phyloP scores from a whole-genome alignment of 2,329 filamentous ascomycete species.

The Monosporascus cannonballus region DNA sequence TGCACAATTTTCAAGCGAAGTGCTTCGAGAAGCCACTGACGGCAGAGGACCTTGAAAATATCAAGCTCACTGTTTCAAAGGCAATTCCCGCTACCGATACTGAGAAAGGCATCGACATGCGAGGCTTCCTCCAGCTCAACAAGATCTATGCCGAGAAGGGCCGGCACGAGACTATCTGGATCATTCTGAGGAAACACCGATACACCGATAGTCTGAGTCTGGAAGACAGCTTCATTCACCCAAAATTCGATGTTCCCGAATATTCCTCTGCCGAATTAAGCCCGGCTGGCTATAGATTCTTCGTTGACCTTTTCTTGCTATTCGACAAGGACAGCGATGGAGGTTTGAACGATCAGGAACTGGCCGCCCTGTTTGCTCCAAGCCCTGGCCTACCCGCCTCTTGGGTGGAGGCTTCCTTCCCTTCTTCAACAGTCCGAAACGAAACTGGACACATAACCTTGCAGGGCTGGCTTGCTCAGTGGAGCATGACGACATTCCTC shows the following conservation, averaged over 20 bases:
- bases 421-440: slow-evolving; percentile 88
- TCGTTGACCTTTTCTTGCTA: slow-evolving; percentile 89
- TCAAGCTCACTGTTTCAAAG: slow-evolving; percentile 80
- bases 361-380: slow-evolving; percentile 82
- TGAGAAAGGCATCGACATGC: slow-evolving; percentile 69
- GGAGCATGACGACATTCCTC: slow-evolving; percentile 99
- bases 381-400: slow-evolving; percentile 83
- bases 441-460: slow-evolving; percentile 93
- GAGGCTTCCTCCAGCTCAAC: slow-evolving; percentile 84
- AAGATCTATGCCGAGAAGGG: slow-evolving; percentile 97
- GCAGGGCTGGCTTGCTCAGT: slow-evolving; percentile 96
- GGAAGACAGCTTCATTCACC: slow-evolving; percentile 84
- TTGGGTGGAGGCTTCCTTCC: slow-evolving; percentile 86
- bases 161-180: slow-evolving; percentile 97
- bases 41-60: slow-evolving; percentile 77
- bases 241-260: slow-evolving; percentile 89
- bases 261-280: slow-evolving; percentile 91
- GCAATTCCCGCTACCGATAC: slow-evolving; percentile 56
- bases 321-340: slow-evolving; percentile 98
- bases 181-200: slow-evolving; percentile 88
- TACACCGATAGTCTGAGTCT: slow-evolving; percentile 94
- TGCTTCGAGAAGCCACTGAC: slow-evolving; percentile 87
- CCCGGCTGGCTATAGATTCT: slow-evolving; percentile 91
- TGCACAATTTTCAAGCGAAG: slow-evolving; percentile 82
- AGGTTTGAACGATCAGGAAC: slow-evolving; percentile 78